phyloP scores from a whole-genome alignment of 441 rosid genomes.

The Iberis amara region DNA sequence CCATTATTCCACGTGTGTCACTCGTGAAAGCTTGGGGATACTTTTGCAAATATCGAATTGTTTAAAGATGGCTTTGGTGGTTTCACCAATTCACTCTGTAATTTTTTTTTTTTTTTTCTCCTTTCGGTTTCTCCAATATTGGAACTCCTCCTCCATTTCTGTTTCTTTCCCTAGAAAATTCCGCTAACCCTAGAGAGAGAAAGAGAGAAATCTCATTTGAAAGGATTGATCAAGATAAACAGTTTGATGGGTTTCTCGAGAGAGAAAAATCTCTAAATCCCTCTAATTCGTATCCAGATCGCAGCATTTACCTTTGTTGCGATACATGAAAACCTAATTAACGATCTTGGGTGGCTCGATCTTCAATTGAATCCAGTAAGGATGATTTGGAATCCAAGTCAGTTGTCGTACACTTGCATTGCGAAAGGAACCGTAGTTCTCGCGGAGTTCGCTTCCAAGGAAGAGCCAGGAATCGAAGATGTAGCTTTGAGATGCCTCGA shows the following conservation, averaged over 20 bases:
- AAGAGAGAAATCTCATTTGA: slow-evolving; percentile 2
- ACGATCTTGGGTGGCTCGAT: background rate
- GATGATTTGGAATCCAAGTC: slow-evolving; percentile 60
- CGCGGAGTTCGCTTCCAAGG: slow-evolving; percentile 49
- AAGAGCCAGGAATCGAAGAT: slow-evolving; percentile 48
- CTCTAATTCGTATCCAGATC: slow-evolving; percentile 12
- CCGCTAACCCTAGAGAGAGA: slow-evolving; percentile 21
- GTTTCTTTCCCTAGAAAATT: slow-evolving; percentile 23
- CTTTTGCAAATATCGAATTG: too few species aligned
- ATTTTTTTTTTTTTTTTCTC: slow-evolving; percentile 17
- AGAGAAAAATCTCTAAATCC: background rate
- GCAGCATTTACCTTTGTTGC: slow-evolving; percentile 20
- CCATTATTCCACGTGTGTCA: too few species aligned
- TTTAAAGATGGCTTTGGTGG: too few species aligned
- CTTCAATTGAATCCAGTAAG: background rate
- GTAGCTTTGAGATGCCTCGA: slow-evolving; percentile 57
- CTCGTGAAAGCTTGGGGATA: too few species aligned
- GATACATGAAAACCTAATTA: slow-evolving; percentile 21
- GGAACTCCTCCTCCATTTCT: slow-evolving; percentile 25
- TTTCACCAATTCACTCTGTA: slow-evolving; percentile 10
- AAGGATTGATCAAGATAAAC: background rate
- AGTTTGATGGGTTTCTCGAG: slow-evolving; percentile 4
- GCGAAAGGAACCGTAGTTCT: slow-evolving; percentile 57
- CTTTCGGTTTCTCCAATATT: slow-evolving; percentile 22
- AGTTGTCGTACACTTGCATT: slow-evolving; percentile 59